Evolutionary conservation across 2,329 filamentous ascomycete genomes (phyloP), one percentile per base, ranked within the genome.

Genomic region (Xylaria sp.): DNA sequence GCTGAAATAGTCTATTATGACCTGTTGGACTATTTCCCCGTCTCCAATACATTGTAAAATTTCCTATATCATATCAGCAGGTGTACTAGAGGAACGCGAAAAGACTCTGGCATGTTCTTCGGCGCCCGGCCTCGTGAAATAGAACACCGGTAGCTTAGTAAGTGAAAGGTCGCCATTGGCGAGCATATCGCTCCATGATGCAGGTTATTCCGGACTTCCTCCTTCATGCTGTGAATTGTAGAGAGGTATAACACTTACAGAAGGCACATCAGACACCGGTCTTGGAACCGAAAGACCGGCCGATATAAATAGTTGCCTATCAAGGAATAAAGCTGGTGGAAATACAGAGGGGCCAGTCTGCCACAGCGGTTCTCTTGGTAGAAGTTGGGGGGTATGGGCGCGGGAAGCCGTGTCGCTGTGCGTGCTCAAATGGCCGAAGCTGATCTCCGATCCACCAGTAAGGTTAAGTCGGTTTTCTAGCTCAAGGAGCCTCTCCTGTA

Each of bases 271-370:
- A 18, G 74, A 55, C 39, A 63, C 59, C 1, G 76, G 71, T 41
- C 69, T 69, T 1, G 74, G 74, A 17, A 78, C 65, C n/a, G 67
- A 57, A 20, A 75, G 64, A 2, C 71, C 66, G 39, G 61, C 54
- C 11, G 29, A 52, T 50, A 70, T 72, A 58, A 76, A 78, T 13
- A 71, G 63, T 39, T 71, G 66, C 6, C 68, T 68, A 57, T 79
- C 76, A 6, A 80, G 69, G 45, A 79, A 78, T 21, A 74, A 69
- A 29, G 76, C 69, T 0, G 71, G 66, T 4, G 76, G 76, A 50
- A 79, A 79, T 24, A 60, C 66, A 44, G 67, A 69, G 16, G 41
- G 39, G n/a, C 56, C 48, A 2, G 56, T 39, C 37, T 58, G 46
- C 65, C 65, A 69, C 8, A 61, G 17, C 13, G 57, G 49, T 13